Evolutionary conservation across 2,329 filamentous ascomycete genomes (phyloP).

Genomic region (Alternaria sp.): DNA sequence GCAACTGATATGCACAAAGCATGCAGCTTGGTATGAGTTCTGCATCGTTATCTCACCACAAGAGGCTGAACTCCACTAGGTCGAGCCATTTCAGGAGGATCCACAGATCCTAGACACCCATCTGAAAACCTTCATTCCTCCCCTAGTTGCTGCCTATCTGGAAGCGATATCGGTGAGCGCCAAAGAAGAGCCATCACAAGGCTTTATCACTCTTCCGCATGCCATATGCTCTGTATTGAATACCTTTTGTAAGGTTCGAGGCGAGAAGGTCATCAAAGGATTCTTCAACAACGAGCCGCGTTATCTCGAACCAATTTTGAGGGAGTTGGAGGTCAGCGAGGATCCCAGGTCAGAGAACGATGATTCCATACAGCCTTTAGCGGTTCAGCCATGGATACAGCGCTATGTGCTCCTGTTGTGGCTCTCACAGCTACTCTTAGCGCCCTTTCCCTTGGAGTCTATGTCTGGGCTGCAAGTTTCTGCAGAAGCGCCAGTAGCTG

Average conservation of each 20-base stretch:
- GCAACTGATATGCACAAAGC: constrained; percentile 52
- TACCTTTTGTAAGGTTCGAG: constrained; percentile 91
- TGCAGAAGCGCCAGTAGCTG: constrained; percentile 35
- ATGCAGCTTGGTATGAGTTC: constrained; percentile 40
- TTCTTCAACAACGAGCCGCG: constrained; percentile 91
- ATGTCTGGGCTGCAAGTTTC: constrained; percentile 68
- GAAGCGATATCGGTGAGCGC: constrained; percentile 62
- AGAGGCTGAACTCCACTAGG: constrained; percentile 41
- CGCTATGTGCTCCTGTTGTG: constrained; percentile 87
- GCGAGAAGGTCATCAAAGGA: constrained; percentile 88
- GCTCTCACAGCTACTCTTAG: constrained; percentile 66
- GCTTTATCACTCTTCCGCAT: constrained; percentile 40
- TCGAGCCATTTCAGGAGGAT: constrained; percentile 94
- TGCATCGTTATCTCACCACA: not conserved
- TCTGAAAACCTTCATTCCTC: constrained; percentile 76
- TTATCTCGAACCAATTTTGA: constrained; percentile 81
- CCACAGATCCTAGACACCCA: constrained; percentile 91
- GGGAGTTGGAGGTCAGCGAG: constrained; percentile 71
- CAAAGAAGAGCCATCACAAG: constrained; percentile 28
- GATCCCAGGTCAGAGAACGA: constrained; percentile 23
- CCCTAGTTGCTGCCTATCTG: constrained; percentile 78
- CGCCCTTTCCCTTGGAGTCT: constrained; percentile 88
- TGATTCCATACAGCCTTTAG: constrained; percentile 25
- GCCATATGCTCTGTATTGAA: constrained; percentile 85
- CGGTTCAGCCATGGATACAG: constrained; percentile 74